A percentile compares a stretch with the other conserved stretches of the same genome.
Conservation (phyloP, 371 early-diverging fungal genomes). For the Syncephalis fuscata region DNA sequence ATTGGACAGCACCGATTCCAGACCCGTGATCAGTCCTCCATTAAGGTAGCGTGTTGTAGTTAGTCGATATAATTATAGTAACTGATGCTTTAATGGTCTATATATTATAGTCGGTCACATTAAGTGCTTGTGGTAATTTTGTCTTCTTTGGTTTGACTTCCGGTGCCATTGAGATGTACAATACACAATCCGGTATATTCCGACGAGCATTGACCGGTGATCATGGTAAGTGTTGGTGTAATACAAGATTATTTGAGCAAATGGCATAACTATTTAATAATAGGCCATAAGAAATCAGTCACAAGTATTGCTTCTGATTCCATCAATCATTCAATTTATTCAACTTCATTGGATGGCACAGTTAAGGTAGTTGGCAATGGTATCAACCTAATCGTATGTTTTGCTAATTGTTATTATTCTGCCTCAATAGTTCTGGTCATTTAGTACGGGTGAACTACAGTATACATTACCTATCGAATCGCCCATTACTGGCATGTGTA, state of each 20-base stretch:
- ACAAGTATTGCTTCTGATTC: conserved; percentile 64
- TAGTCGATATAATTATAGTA: too few species aligned
- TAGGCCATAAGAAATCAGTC: conserved; percentile 66
- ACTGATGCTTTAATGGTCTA: too few species aligned
- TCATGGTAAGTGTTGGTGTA: too few species aligned
- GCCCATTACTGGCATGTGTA: conserved; percentile 38
- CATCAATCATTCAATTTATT: conserved; percentile 50
- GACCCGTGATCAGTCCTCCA: conserved; percentile 39
- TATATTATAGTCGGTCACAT: conserved; percentile 26
- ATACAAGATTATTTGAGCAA: too few species aligned
- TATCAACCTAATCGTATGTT: neutral
- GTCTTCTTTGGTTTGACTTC: conserved; percentile 61
- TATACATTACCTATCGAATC: conserved; percentile 51
- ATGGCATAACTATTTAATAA: neutral
- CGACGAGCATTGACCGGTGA: conserved; percentile 39
- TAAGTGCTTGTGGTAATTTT: conserved; percentile 88
- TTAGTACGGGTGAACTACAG: conserved; percentile 37
- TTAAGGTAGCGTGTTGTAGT: conserved; percentile 20
- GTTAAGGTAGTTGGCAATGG: conserved; percentile 32
- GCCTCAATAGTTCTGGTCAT: conserved; percentile 75
- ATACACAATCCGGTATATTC: conserved; percentile 81
- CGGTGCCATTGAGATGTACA: conserved; percentile 77
- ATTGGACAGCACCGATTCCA: conserved; percentile 49
- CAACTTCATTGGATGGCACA: conserved; percentile 63
- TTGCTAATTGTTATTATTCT: neutral